phyloP scores from a whole-genome alignment of 2,329 filamentous ascomycete genomes.

The Tolypocladium cylindrosporum region DNA sequence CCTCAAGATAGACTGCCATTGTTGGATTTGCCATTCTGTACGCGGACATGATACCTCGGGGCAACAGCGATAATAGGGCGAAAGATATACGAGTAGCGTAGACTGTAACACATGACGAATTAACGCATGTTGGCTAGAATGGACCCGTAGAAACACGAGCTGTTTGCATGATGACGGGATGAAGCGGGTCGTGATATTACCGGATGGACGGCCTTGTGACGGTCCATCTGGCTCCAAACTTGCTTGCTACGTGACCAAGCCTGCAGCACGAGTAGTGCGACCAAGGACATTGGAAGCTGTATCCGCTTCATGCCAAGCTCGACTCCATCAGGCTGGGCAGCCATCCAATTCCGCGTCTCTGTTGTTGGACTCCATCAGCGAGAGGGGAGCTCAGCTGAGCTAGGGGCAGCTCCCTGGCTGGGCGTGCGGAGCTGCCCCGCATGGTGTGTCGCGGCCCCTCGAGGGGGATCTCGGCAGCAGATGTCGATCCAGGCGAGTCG shows the following conservation, averaged over 20 bases:
- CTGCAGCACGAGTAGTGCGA: no score
- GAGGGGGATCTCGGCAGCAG: background rate
- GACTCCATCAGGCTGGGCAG: background rate
- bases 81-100: background rate
- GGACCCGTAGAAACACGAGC: background rate
- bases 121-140: background rate
- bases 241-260: background rate
- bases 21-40: constrained; percentile 3
- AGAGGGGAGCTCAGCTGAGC: background rate
- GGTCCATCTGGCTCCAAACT: background rate
- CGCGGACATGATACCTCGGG: constrained; percentile 12
- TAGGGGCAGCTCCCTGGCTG: background rate
- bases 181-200: background rate
- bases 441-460: background rate
- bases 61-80: background rate
- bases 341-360: background rate
- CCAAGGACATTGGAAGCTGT: no score
- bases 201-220: background rate
- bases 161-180: background rate
- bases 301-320: background rate
- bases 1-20: background rate
- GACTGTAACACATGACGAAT: background rate
- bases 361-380: background rate
- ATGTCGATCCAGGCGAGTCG: background rate
- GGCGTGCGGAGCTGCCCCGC: background rate